phyloP scores from a whole-genome alignment of 345 rosid genomes.

The Arabidopsis thaliana region DNA sequence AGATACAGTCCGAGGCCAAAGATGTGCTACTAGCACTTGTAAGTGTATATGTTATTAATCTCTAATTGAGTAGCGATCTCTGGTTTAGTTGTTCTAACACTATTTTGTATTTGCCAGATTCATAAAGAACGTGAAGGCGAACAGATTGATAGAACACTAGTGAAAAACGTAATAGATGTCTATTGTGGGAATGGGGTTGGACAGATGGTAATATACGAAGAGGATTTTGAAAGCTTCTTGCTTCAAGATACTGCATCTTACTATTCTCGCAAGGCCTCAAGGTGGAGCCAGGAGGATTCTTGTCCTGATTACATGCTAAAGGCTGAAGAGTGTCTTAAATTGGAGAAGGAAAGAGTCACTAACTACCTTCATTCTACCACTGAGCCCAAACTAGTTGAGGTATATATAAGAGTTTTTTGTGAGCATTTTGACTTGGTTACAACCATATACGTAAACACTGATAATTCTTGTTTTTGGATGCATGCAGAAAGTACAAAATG shows the following conservation, averaged over 20 bases:
- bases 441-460: neutral
- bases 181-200: conserved; percentile 78
- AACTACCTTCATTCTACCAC: conserved; percentile 79
- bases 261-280: conserved; percentile 79
- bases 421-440: too few relatives aligned
- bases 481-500: conserved; percentile 61
- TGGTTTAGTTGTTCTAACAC: neutral
- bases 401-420: neutral
- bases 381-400: conserved; percentile 70
- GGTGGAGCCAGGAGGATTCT: conserved; percentile 74
- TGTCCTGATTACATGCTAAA: conserved; percentile 81
- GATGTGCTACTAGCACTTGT: conserved; percentile 68
- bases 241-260: conserved; percentile 66
- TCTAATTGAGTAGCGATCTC: neutral
- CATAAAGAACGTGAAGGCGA: conserved; percentile 84
- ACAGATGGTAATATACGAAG: conserved; percentile 55
- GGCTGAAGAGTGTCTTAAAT: conserved; percentile 83
- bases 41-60: neutral
- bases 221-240: conserved; percentile 69
- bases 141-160: conserved; percentile 69
- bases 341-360: conserved; percentile 81
- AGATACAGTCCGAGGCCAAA: conserved; percentile 52
- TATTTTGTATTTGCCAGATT: conserved; percentile 20
- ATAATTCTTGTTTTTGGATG: neutral
- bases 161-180: conserved; percentile 75